Evolutionary conservation across 257 asterid species (phyloP), one percentile per base, ranked within the genome.

Genomic region (Coffea canephora): DNA sequence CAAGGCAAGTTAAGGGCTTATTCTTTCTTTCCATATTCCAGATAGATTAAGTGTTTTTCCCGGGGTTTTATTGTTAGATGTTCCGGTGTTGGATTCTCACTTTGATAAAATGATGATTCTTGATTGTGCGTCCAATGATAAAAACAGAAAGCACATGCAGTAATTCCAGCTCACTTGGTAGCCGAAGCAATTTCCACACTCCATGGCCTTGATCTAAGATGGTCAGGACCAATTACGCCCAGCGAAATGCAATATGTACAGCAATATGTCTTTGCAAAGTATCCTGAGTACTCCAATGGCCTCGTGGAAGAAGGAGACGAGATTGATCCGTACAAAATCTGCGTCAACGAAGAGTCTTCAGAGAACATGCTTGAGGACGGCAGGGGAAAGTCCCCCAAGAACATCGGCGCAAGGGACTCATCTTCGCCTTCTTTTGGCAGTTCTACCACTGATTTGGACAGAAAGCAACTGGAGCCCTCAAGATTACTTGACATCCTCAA

Each of bases 191-290:
- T 93, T 84, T 93, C 98, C 11, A 93, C 92, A 39, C 94, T 93
- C 68, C 87, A 87, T 48, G 98, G 98, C 16, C 85, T 88, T 50
- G 97, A 89, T 82, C 91, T 93, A 1, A 84, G 98, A 76, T 93
- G 98, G 98, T 93, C 97, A 19, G 97, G 97, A 13, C 98, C 98
- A 76, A 93, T 93, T 74, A 93, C 98, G 12, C 98, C 97, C 0
- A 83, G 72, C 5, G 98, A 91, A 85, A 89, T 86, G 91, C 91
- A 88, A 78, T 93, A 90, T 77, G 98, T 93, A 15, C 90, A 91
- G 77, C 90, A 93, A 34, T 93, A 93, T 61, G 96, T 93, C 0
- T 82, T 90, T 12, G 96, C 98, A 8, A 93, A 91, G 79, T 91
- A 93, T 41, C 98, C 97, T 0, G 98, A 93, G 62, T 91, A 90